Evolutionary conservation across 164 flowering plant species (phyloP), one percentile per base, ranked within the genome.

Genomic region (Chimonanthus praecox): DNA sequence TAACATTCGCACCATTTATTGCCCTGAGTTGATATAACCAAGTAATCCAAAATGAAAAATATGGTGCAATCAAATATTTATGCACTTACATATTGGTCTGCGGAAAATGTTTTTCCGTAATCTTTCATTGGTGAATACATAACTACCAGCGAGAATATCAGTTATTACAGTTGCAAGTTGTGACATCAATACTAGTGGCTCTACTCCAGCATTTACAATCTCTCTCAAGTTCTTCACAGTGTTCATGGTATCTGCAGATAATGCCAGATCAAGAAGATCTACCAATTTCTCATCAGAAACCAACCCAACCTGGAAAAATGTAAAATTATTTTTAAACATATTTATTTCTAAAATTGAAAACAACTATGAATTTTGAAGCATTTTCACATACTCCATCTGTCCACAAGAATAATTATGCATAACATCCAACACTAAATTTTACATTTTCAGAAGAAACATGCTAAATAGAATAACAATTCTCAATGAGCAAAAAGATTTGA

Each of bases 111-210:
- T 96, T 80, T 93, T 88, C 80, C 87, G 78, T 47, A 76, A 81
- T 83, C 87, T 84, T 78, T 86, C 97, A 80, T 81, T 92, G 44
- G 83, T 84, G 76, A 89, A 87, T 71, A 88, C 87, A 72, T 90
- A 94, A 73, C 89, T 88, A 43, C 99, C 98, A 77, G 97, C 98
- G 67, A 96, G 95, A 74, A 96, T 89, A 82, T 96, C 97, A 47
- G 99, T 92, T 78, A 94, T 89, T 60, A 92, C 87, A 45, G 99
- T 91, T 47, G 99, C 99, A 82, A 96, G 95, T 75, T 96, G 99
- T 47, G 99, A 94, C 97, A 96, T 94, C 83, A 96, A 85, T 60
- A 92, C 93, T 63, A 96, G 75, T 73, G 99, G 97, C 82, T 94
- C 98, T 47, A 91, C 94, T 46, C 99, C 97, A 74, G 89, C 85